Percentiles rank a stretch among this genome's conserved stretches.
Conservation (phyloP, 257 asterid species). For the Haberlea rhodopensis region DNA sequence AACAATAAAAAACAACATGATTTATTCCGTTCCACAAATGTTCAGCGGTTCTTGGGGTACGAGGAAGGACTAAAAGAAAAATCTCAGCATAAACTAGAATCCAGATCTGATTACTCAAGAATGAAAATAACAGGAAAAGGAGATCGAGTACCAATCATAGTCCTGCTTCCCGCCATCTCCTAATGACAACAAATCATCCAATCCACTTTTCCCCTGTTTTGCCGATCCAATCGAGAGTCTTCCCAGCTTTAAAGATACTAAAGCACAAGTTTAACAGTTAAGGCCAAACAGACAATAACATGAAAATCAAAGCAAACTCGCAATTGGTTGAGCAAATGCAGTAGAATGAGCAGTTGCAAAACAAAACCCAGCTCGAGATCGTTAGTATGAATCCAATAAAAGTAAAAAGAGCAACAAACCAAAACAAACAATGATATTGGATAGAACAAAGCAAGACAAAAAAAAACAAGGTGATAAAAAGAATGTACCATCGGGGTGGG, state of each 20-base stretch:
- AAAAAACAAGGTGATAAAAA: not conserved
- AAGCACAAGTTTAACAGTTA: slow-evolving; percentile 11
- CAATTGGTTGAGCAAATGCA: slow-evolving; percentile 4
- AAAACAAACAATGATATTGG: slow-evolving; percentile 16
- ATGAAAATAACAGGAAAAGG: slow-evolving; percentile 7
- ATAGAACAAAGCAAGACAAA: not conserved
- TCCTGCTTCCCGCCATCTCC: slow-evolving; percentile 60
- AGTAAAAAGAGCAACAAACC: slow-evolving; percentile 9
- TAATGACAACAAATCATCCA: slow-evolving; percentile 48
- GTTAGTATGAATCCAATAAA: slow-evolving; percentile 11
- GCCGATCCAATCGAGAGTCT: slow-evolving; percentile 58
- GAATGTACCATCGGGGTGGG: slow-evolving; percentile 39
- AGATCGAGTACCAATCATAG: slow-evolving; percentile 49
- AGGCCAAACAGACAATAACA: slow-evolving; percentile 9
- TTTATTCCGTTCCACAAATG: slow-evolving; percentile 2
- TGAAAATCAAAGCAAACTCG: slow-evolving; percentile 1
- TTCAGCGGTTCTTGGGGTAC: not conserved
- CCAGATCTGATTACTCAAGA: slow-evolving; percentile 25
- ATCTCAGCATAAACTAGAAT: slow-evolving; percentile 30
- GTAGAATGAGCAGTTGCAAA: not conserved
- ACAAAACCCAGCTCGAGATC: slow-evolving; percentile 24
- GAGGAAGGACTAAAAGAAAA: slow-evolving; percentile 21
- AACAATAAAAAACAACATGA: too few relatives aligned
- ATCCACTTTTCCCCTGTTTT: slow-evolving; percentile 41
- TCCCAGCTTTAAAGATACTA: slow-evolving; percentile 52